A percentile compares a stretch with the other conserved stretches of the same genome.
Conservation (phyloP, 768 basidiomycete species). For the Boletales sp. region DNA sequence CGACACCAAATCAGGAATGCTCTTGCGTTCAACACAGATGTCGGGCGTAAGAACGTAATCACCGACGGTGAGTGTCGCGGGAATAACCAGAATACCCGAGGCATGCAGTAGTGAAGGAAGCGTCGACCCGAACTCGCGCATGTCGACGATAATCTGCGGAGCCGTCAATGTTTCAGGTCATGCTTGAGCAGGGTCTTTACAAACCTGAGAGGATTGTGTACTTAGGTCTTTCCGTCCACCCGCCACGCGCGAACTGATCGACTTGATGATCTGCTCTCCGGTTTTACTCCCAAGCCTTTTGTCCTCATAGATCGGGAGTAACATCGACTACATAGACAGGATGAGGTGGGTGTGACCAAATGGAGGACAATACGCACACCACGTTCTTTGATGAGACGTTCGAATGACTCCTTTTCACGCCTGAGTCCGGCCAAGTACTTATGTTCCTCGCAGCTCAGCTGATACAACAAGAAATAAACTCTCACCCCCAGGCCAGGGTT, state of each 20-base stretch:
- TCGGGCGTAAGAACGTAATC: conserved; percentile 96
- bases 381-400: conserved; percentile 87
- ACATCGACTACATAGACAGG: conserved; percentile 63
- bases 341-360: not conserved
- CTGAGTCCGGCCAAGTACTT: conserved; percentile 87
- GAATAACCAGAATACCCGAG: conserved; percentile 73
- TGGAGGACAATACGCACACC: conserved; percentile 53
- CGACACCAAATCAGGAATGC: conserved; percentile 84
- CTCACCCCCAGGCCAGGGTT: conserved; percentile 80
- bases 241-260: conserved; percentile 80
- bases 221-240: conserved; percentile 74
- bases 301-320: conserved; percentile 77
- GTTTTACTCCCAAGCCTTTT: conserved; percentile 35
- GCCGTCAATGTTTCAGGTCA: too few relatives aligned
- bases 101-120: conserved; percentile 89
- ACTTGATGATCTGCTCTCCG: conserved; percentile 65
- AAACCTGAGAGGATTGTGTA: conserved; percentile 61
- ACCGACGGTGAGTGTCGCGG: conserved; percentile 89
- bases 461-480: conserved; percentile 96
- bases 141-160: conserved; percentile 85
- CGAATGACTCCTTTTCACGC: conserved; percentile 92
- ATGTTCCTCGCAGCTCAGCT: conserved; percentile 91
- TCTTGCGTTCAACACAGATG: conserved; percentile 95
- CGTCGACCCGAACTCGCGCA: conserved; percentile 94
- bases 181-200: not conserved